Base-by-base conservation (phyloP, 1,284 basidiomycete species). In the Moniliophthora roreri region DNA sequence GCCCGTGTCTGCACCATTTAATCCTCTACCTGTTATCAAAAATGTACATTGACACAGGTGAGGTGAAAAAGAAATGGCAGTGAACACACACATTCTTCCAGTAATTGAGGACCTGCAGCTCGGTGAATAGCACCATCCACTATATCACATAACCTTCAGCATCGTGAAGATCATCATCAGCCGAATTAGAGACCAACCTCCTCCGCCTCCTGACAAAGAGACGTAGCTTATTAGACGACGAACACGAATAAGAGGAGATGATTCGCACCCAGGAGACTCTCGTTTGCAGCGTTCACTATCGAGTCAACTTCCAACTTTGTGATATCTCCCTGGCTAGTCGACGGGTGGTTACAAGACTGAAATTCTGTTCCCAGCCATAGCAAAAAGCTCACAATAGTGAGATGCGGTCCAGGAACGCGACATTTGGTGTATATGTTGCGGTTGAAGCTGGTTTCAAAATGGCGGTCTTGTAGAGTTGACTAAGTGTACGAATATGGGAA, bases 261-360 rank as follows among this genome's bases (percentile, higher is more conserved):
- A 40, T 35, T 32, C 74, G 37, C 65, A 80, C 93, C 93, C 38
- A 91, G 75, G 21, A 96, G 73, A 39, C 80, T 81, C 49, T 76
- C 76, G 66, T 95, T 94, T 4, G 93, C 93, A 7, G 93, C 94
- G 64, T 95, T 96, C 49, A 95, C 93, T 55, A 96, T 90, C 23
- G 85, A 79, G 65, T 93, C 91, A 8, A 90, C 71, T 47, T 83
- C 72, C 23, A 93, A 66, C 55, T 75, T 73, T 6, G 91, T 93
- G 56, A 93, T 91, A 66, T 93, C 87, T 37, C 87, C 89, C 63
- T 86, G 81, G 63, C 90, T 91, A 62, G 32, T 47, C 51, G 55
- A 44, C 28, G 11, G 11, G 11, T 32, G 28, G 28, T 32, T 41
- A 24, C 34, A 45, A 38, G 20, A 42, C 53, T 42, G 13, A 51